These are phyloP conservation scores for Takashimella tepidaria DNA, from an alignment of 1,284 basidiomycete species.

Conservation along the genomic window DNA sequence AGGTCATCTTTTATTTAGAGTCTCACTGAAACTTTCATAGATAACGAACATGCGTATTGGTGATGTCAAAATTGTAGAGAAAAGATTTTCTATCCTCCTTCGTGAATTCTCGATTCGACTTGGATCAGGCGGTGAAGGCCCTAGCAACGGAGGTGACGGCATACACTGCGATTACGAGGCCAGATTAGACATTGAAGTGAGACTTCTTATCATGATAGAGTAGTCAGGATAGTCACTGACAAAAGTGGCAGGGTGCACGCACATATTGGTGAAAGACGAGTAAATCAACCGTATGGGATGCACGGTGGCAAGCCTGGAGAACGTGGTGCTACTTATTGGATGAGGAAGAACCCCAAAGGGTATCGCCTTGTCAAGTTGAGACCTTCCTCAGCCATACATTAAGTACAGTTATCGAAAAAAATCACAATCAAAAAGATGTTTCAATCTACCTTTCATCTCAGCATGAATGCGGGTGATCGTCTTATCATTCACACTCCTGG, in stretches of 20 bases:
- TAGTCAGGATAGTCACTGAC: not conserved
- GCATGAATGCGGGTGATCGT: constrained; percentile 23
- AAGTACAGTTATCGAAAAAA: too few species aligned
- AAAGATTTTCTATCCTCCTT: constrained; percentile 70
- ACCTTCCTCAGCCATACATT: not conserved
- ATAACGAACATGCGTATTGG: constrained; percentile 93
- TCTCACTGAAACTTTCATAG: constrained; percentile 53
- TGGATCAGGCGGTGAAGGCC: constrained; percentile 71
- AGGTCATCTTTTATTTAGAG: not conserved
- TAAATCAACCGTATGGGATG: constrained; percentile 29
- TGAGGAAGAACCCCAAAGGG: constrained; percentile 57
- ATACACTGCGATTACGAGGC: constrained; percentile 84
- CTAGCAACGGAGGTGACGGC: constrained; percentile 80
- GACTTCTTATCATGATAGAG: constrained; percentile 51
- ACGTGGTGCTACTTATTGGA: constrained; percentile 30
- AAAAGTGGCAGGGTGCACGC: not conserved
- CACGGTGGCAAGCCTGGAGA: constrained; percentile 24
- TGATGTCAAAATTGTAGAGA: constrained; percentile 56
- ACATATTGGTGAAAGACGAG: constrained; percentile 26
- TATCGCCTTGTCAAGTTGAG: constrained; percentile 26
- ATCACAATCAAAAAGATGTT: too few species aligned
- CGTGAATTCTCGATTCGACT: constrained; percentile 73
- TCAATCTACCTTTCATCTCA: too few species aligned
- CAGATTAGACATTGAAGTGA: constrained; percentile 79
- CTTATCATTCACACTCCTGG: constrained; percentile 36